Conservation (phyloP, 352 stramenopile genomes). For the Discostella stelligera region DNA sequence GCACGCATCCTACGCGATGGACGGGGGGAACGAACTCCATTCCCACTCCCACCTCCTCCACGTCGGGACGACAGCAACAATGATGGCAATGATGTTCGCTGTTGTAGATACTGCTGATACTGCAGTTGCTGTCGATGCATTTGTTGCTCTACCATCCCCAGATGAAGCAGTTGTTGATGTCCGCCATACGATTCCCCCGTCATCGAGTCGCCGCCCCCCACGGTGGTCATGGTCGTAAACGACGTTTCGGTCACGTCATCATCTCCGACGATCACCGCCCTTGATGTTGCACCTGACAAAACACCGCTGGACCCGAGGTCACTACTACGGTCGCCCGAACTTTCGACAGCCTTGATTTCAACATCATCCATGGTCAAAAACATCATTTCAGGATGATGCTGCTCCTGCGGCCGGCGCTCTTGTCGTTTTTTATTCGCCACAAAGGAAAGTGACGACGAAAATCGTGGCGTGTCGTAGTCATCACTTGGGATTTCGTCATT, state of each 20-base stretch:
- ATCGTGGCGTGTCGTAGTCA: no score
- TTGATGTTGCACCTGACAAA: slow-evolving; percentile 17
- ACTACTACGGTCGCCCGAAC: background rate
- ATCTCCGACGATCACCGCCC: slow-evolving; percentile 11
- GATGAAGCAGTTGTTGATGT: background rate
- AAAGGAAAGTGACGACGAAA: no score
- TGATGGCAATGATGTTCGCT: background rate
- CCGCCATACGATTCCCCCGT: background rate
- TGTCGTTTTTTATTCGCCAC: no score
- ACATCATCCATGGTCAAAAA: background rate
- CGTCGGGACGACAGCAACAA: background rate
- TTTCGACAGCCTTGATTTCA: background rate
- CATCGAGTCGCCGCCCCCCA: background rate
- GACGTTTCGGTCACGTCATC: slow-evolving; percentile 29
- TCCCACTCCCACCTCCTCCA: background rate
- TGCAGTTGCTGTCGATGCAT: background rate
- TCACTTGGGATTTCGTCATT: background rate
- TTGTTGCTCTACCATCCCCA: background rate
- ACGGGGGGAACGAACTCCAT: slow-evolving; percentile 2
- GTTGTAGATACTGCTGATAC: background rate
- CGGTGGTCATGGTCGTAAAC: slow-evolving; percentile 24
- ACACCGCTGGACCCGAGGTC: slow-evolving; percentile 2
- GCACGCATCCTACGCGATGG: slow-evolving; percentile 24
- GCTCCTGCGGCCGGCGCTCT: background rate
- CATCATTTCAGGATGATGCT: slow-evolving; percentile 1